Percentiles rank a stretch among this genome's conserved stretches.
Evolutionary conservation across 176 grass and related monocot genomes (phyloP).

Genomic region (Ensete glaucum): DNA sequence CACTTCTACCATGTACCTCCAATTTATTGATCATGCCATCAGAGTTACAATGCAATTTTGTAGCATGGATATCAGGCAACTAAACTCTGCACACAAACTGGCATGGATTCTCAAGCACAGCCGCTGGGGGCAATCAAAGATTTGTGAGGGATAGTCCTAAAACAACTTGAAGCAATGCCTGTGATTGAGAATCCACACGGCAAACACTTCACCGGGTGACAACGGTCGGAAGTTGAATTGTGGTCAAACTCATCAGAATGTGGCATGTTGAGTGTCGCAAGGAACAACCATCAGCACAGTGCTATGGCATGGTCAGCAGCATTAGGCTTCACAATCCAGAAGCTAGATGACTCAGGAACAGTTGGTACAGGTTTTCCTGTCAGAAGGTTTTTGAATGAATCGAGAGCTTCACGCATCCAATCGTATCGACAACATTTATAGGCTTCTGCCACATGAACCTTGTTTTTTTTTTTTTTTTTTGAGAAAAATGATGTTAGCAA

Average conservation of each 20-base stretch:
- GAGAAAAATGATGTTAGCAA: not conserved
- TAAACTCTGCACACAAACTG: no score
- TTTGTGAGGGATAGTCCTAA: constrained; percentile 16
- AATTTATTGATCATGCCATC: not conserved
- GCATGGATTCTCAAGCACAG: not conserved
- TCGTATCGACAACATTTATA: constrained; percentile 67
- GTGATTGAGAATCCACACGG: constrained; percentile 5
- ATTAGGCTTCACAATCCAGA: not conserved
- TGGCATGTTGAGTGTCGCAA: not conserved
- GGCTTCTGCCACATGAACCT: constrained; percentile 50
- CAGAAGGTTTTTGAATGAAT: constrained; percentile 6
- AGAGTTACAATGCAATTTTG: not conserved
- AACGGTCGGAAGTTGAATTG: not conserved
- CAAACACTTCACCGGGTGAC: constrained; percentile 10
- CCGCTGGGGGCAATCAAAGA: not conserved
- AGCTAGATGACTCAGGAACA: not conserved
- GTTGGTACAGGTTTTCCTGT: not conserved
- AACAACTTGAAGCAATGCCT: constrained; percentile 14
- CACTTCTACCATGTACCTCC: not conserved
- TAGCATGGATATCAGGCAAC: not conserved
- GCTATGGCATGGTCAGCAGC: not conserved
- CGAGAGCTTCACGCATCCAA: constrained; percentile 84
- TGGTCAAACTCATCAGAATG: no score
- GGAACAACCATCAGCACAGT: constrained; percentile 10
- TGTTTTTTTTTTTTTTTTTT: not conserved